phyloP scores from a whole-genome alignment of 2,329 filamentous ascomycete genomes.

The Aureobasidium musti region DNA sequence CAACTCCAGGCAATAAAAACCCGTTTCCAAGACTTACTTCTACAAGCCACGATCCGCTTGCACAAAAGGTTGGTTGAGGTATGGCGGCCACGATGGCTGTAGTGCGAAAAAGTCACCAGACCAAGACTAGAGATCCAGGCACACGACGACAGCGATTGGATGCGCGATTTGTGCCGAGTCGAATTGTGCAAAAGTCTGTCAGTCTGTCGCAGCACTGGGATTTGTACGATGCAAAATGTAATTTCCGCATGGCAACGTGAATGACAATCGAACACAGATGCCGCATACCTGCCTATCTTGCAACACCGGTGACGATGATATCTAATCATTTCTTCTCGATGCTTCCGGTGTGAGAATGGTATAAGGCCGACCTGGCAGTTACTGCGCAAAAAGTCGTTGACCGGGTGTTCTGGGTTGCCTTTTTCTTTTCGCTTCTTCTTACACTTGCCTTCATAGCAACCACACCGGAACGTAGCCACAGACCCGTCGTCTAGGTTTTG shows the following conservation, averaged over 20 bases:
- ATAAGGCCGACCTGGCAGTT: constrained; percentile 8
- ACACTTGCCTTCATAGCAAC: background rate
- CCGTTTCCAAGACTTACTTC: constrained; percentile 2
- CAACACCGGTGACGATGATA: background rate
- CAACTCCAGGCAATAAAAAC: constrained; percentile 2
- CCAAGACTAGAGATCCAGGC: background rate
- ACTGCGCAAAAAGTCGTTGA: background rate
- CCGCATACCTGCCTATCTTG: background rate
- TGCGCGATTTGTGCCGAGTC: background rate
- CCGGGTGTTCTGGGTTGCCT: constrained; percentile 22
- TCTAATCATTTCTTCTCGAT: background rate
- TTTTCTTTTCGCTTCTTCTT: constrained; percentile 3
- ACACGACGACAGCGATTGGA: constrained; percentile 4
- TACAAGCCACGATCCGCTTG: background rate
- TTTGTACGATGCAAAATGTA: background rate
- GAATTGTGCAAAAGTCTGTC: background rate
- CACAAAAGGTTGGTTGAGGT: constrained; percentile 5
- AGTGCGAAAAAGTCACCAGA: constrained; percentile 6
- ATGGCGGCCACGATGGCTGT: background rate
- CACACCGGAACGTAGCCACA: background rate
- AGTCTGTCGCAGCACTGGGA: background rate
- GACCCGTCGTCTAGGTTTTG: background rate
- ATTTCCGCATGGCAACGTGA: background rate
- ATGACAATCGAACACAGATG: background rate
- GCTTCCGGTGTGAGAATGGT: background rate